Percentiles rank a stretch among this genome's conserved stretches.
Evolutionary conservation across 768 basidiomycete genomes (phyloP).

Genomic region (Cystofilobasidium ferigula): DNA sequence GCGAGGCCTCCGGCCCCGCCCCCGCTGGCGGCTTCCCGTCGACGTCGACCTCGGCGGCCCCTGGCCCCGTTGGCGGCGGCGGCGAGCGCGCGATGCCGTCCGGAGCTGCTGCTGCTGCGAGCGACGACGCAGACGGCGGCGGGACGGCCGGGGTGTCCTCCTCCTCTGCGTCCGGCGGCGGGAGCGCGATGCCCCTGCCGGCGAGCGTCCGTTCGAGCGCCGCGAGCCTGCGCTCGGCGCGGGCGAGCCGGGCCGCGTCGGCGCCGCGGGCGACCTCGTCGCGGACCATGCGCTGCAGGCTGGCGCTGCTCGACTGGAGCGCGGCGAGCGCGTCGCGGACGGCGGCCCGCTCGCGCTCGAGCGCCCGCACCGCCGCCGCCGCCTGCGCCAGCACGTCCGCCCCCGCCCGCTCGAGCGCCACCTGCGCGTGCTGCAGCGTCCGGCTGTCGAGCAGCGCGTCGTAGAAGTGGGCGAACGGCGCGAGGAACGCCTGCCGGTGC

Average conservation of each 20-base stretch:
- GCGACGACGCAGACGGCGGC: too few species aligned
- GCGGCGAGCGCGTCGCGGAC: constrained; percentile 16
- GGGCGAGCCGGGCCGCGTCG: constrained; percentile 19
- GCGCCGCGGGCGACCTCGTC: constrained; percentile 17
- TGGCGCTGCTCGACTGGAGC: constrained; percentile 19
- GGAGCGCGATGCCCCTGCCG: constrained; percentile 1
- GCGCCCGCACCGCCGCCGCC: neutral
- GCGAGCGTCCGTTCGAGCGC: constrained; percentile 8
- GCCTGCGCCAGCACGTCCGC: constrained; percentile 4
- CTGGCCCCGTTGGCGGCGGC: too few species aligned
- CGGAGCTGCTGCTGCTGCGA: too few species aligned
- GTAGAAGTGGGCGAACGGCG: constrained; percentile 73
- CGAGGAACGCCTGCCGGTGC: constrained; percentile 59
- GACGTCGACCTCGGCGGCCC: too few species aligned
- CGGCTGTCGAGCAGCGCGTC: constrained; percentile 70
- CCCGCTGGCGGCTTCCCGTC: too few species aligned
- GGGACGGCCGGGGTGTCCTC: too few species aligned
- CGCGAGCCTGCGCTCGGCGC: neutral
- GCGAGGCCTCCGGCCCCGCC: too few species aligned
- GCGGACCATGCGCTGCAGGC: constrained; percentile 25
- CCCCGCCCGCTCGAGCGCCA: constrained; percentile 41
- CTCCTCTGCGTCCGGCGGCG: neutral
- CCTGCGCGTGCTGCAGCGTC: constrained; percentile 64
- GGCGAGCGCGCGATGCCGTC: too few species aligned
- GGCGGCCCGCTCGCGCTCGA: constrained; percentile 13